phyloP scores from a whole-genome alignment of 805 yeast genomes.

The Nakazawaea ernobii region DNA sequence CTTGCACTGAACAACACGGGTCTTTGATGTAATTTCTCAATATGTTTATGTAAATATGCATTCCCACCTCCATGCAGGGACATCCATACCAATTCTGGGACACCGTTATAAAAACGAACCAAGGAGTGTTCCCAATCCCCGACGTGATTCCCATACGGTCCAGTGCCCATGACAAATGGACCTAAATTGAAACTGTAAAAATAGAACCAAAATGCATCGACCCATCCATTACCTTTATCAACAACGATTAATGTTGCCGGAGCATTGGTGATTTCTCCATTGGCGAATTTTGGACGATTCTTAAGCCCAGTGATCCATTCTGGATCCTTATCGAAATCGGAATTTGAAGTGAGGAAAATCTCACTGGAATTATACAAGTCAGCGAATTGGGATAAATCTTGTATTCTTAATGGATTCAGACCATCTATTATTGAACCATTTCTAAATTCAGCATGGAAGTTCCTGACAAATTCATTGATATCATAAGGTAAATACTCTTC shows the following conservation, averaged over 20 bases:
- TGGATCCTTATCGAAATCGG: slow-evolving; percentile 69
- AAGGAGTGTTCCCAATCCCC: slow-evolving; percentile 98
- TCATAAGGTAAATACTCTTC: slow-evolving; percentile 85
- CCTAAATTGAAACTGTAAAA: slow-evolving; percentile 93
- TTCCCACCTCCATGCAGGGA: slow-evolving; percentile 98
- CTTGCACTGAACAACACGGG: slow-evolving; percentile 88
- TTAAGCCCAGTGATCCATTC: slow-evolving; percentile 77
- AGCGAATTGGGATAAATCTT: slow-evolving; percentile 31
- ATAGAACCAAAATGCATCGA: slow-evolving; percentile 94
- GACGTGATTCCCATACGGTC: slow-evolving; percentile 95
- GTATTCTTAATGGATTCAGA: slow-evolving; percentile 19
- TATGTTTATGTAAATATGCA: slow-evolving; percentile 71
- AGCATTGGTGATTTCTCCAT: slow-evolving; percentile 68
- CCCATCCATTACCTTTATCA: slow-evolving; percentile 92
- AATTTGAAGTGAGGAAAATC: slow-evolving; percentile 57
- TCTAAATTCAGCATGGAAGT: slow-evolving; percentile 52
- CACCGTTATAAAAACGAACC: slow-evolving; percentile 75
- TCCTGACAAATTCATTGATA: slow-evolving; percentile 57
- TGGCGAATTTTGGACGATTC: slow-evolving; percentile 62
- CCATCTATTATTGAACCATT: slow-evolving; percentile 38
- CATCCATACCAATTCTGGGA: slow-evolving; percentile 88
- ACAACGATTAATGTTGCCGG: slow-evolving; percentile 80
- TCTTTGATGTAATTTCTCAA: slow-evolving; percentile 57
- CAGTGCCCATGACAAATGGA: slow-evolving; percentile 95
- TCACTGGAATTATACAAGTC: slow-evolving; percentile 22